These are phyloP conservation scores for Lachnellula cervina DNA, from an alignment of 2,329 filamentous ascomycete genomes.

Conservation along the genomic window DNA sequence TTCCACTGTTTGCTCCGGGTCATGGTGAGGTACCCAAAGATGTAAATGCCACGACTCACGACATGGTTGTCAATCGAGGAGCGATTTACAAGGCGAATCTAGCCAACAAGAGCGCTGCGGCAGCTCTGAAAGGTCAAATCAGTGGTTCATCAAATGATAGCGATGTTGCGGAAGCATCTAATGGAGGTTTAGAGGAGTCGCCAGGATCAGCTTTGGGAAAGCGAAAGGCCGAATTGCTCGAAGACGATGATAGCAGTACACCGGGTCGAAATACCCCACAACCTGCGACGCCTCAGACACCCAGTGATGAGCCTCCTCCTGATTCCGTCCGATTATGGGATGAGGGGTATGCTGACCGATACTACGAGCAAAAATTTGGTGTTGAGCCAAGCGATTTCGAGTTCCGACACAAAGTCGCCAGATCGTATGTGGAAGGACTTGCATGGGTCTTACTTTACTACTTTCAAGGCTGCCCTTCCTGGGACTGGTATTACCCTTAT, in stretches of 20 bases:
- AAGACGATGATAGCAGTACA: slow-evolving; percentile 53
- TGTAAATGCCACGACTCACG: slow-evolving; percentile 67
- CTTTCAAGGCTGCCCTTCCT: slow-evolving; percentile 95
- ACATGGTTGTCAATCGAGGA: slow-evolving; percentile 76
- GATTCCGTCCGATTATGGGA: slow-evolving; percentile 93
- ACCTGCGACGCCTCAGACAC: slow-evolving; percentile 42
- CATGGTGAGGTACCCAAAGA: slow-evolving; percentile 47
- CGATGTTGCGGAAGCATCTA: slow-evolving; percentile 9
- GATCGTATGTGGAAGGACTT: slow-evolving; percentile 89
- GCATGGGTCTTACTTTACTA: slow-evolving; percentile 97
- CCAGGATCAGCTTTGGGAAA: slow-evolving; percentile 58
- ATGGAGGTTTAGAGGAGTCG: slow-evolving; percentile 27
- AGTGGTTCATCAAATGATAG: slow-evolving; percentile 32
- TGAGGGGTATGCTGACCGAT: slow-evolving; percentile 87
- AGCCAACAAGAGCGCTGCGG: slow-evolving; percentile 93
- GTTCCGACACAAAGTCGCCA: slow-evolving; percentile 84
- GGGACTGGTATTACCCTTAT: slow-evolving; percentile 99
- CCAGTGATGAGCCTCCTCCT: slow-evolving; percentile 57
- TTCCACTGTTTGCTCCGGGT: slow-evolving; percentile 56
- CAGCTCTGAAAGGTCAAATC: slow-evolving; percentile 75
- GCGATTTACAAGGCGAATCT: slow-evolving; percentile 63
- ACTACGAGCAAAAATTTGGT: slow-evolving; percentile 95
- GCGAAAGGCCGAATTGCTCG: slow-evolving; percentile 69
- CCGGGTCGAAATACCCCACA: slow-evolving; percentile 55
- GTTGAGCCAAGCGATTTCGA: slow-evolving; percentile 74